Conservation (phyloP, 2,329 filamentous ascomycete species). For the Verticillium dahliae region DNA sequence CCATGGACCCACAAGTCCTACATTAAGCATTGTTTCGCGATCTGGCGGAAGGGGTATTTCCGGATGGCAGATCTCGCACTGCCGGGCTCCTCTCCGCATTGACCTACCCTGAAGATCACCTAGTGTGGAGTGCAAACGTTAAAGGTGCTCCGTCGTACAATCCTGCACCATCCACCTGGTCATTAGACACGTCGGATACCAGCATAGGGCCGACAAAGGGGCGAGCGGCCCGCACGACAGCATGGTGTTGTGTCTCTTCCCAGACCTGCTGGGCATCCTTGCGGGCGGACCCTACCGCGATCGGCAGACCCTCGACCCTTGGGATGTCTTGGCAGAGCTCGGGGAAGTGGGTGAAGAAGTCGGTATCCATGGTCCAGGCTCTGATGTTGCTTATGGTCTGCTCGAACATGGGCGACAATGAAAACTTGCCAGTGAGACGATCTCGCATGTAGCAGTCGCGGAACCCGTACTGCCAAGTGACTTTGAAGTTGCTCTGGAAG, state of each 20-base stretch:
- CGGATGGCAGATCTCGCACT: background rate
- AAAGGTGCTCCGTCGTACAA: background rate
- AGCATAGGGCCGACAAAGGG: background rate
- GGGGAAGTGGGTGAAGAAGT: slow-evolving; percentile 19
- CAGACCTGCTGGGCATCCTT: background rate
- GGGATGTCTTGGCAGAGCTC: slow-evolving; percentile 23
- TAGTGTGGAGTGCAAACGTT: background rate
- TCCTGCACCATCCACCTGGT: background rate
- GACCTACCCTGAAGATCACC: background rate
- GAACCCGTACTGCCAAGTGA: slow-evolving; percentile 17
- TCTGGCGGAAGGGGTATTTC: background rate
- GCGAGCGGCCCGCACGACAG: background rate
- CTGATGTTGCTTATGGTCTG: slow-evolving; percentile 16
- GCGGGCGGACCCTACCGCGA: background rate
- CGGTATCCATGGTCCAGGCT: slow-evolving; percentile 19
- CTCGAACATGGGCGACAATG: slow-evolving; percentile 15
- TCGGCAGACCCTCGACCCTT: background rate
- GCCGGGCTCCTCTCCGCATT: background rate
- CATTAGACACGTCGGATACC: background rate
- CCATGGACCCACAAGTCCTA: background rate
- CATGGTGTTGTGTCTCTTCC: background rate
- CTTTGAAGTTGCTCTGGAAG: slow-evolving; percentile 13
- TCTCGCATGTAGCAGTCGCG: slow-evolving; percentile 18
- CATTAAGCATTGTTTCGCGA: background rate
- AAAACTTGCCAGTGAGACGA: slow-evolving; percentile 14